Percentiles rank a stretch among this genome's conserved stretches.
phyloP scores from a whole-genome alignment of 2,329 filamentous ascomycete genomes.

The Cercospora janseana region DNA sequence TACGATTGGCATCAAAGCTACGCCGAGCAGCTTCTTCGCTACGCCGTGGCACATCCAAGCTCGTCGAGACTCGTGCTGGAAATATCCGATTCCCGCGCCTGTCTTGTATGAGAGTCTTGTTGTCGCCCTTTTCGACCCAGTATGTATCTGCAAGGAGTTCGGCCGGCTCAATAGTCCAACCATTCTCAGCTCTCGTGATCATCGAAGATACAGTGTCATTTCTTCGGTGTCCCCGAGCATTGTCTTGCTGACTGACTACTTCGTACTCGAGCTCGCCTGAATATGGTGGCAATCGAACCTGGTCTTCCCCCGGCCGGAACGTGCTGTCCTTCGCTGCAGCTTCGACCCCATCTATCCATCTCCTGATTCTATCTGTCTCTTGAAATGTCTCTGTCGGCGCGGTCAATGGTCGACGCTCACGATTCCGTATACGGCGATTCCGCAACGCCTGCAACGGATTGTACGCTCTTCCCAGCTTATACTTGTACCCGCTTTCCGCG shows the following conservation, averaged over 20 bases:
- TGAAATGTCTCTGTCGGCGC: conserved; percentile 74
- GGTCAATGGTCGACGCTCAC: conserved; percentile 72
- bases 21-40: conserved; percentile 25
- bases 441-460: conserved; percentile 92
- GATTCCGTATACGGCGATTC: conserved; percentile 79
- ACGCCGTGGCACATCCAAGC: conserved; percentile 27
- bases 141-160: conserved; percentile 87
- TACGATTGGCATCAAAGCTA: conserved; percentile 9
- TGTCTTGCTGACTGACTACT: conserved; percentile 13
- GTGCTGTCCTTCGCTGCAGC: conserved; percentile 42
- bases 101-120: conserved; percentile 80
- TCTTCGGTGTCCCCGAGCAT: conserved; percentile 34
- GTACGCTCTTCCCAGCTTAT: conserved; percentile 66
- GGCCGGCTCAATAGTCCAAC: conserved; percentile 80
- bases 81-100: conserved; percentile 73
- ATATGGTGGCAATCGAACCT: conserved; percentile 32
- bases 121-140: conserved; percentile 80
- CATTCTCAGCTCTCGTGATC: conserved; percentile 69
- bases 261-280: conserved; percentile 31
- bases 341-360: conserved; percentile 73
- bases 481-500: conserved; percentile 37
- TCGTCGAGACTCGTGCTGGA: conserved; percentile 37
- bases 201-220: conserved; percentile 53
- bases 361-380: conserved; percentile 66
- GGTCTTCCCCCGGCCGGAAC: conserved; percentile 41